Base-by-base conservation (phyloP, 2,329 filamentous ascomycete species). In the Fusarium mexicanum region DNA sequence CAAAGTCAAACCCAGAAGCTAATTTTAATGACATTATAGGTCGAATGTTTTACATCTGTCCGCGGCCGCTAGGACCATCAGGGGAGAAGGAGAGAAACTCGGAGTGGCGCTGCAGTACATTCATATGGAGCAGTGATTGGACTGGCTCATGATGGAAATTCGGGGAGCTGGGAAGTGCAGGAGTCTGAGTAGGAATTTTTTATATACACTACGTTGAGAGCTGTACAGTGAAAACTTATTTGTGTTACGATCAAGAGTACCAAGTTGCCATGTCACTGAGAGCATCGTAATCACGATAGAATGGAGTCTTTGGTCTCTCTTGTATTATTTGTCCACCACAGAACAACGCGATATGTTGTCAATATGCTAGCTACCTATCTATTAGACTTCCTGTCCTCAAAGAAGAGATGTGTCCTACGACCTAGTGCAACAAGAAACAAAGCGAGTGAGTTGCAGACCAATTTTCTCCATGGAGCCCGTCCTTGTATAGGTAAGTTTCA, bases 41-140 rank as follows among this genome's bases (percentile, higher is more conserved):
- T 10, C 85, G 90, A 41, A 89, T 89, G 2, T 92, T 92, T 78
- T 92, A 89, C 80, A 88, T 91, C 64, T 92, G 90, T 71, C 80
- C 87, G 20, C 88, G 92, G 46, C 96, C 96, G 8, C 84, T 98
- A 5, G 96, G 95, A 0, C 95, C 95, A 3, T 93, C 92, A 31
- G 96, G 95, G 1, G 90, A 92, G 76, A 96, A 96, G 80, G 95
- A 97, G 82, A 92, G 87, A 68, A 92, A 91, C 5, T 95, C 94
- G 0, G 88, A 96, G 79, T 98, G 95, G 94, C 90, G 94, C 48
- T 98, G 96, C 81, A 86, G 88, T 6, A 98, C 94, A 0, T 98
- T 98, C 77, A 94, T 92, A 38, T 91, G 89, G 91, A 89, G 87
- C 70, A 90, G 88, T 61, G 88, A 90, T 72, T 90, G 89, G 89